Conservation (phyloP, 2,329 filamentous ascomycete genomes). For the Fusarium sp. region DNA sequence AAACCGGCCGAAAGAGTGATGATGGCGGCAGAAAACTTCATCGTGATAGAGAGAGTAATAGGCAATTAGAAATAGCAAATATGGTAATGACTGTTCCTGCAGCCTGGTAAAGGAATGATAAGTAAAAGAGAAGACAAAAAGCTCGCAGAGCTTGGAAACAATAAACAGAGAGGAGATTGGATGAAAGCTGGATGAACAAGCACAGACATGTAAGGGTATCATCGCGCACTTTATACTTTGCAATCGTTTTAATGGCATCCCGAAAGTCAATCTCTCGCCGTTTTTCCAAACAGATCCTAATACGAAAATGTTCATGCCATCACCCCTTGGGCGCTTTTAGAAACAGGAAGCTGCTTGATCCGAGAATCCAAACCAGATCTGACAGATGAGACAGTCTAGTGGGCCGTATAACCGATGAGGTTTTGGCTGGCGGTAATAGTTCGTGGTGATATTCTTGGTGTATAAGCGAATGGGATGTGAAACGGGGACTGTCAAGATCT, state of each 20-base stretch:
- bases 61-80: background rate
- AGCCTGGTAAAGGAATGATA: background rate
- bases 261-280: background rate
- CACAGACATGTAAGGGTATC: background rate
- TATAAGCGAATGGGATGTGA: background rate
- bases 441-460: background rate
- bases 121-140: background rate
- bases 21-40: conserved; percentile 5
- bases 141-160: background rate
- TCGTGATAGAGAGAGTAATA: background rate
- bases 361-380: background rate
- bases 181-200: background rate
- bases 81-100: background rate
- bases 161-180: background rate
- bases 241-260: background rate
- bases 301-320: background rate
- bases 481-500: background rate
- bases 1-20: conserved; percentile 1
- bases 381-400: background rate
- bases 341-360: background rate
- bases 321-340: background rate
- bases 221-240: background rate
- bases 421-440: background rate
- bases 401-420: background rate
- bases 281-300: background rate